Evolutionary conservation across 2,329 filamentous ascomycete genomes (phyloP), one percentile per base, ranked within the genome.

Genomic region (Rhexocercosporidium sp.): DNA sequence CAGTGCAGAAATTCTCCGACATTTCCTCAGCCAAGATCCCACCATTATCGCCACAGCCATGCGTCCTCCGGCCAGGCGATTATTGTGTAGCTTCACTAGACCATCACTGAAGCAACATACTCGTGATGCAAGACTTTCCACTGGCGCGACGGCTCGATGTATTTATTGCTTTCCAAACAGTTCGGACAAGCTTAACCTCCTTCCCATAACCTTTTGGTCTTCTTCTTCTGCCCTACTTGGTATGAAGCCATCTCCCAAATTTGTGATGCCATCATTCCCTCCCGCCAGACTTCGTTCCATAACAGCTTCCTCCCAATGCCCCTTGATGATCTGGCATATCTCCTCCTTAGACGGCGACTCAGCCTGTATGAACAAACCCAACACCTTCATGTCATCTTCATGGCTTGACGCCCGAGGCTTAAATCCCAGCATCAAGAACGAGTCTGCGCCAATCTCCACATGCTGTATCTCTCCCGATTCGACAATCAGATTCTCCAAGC

Each of bases 401-500:
- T 44, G 39, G 27, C 53, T 56, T 12, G 62, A 27, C 39, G 49
- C 47, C 3, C 61, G 59, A 4, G 65, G 62, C 16, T 64, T 57
- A n/a, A 69, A 69, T 14, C 54, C 53, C 39, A 69, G 46, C 47
- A 69, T 64, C 56, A 69, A 27, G 47, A 89, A 82, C 9, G 44
- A 49, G 70, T 86, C 83, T 3, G 79, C 82, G 20, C 81, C 72
- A n/a, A 91, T 81, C 78, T 94, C 91, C 47, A 92, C 88, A 66
- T 91, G 84, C 47, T 80, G 82, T 39, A 89, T 84, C 18, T 83
- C 82, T 12, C 82, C 82, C n/a, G 93, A 81, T 67, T 89, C 87
- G 14, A 92, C 81, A 47, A 89, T 83, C 63, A 94, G 84, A 74
- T 95, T 94, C 61, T 91, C 85, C 60, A 93, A 80, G 0, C 89